A percentile compares a stretch with the other conserved stretches of the same genome.
phyloP scores from a whole-genome alignment of 2,329 filamentous ascomycete genomes.

The Ceratocystis eucalypticola region DNA sequence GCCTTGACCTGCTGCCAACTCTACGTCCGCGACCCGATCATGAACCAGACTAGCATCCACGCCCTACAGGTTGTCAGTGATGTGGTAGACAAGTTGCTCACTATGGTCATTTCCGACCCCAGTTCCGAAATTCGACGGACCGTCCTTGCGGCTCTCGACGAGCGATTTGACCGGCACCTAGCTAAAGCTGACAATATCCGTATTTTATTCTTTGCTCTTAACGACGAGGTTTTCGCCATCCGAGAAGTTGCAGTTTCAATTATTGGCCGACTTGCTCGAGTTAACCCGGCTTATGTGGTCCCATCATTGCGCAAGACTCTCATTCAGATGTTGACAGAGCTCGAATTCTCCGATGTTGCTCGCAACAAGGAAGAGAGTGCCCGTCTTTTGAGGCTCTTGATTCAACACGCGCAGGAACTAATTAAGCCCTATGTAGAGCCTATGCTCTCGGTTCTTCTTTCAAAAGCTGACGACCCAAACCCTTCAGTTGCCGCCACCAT shows the following conservation, averaged over 20 bases:
- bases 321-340: conserved; percentile 88
- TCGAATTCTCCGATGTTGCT: conserved; percentile 88
- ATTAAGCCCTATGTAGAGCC: conserved; percentile 96
- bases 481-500: conserved; percentile 86
- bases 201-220: conserved; percentile 85
- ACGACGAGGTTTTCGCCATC: conserved; percentile 87
- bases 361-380: conserved; percentile 95
- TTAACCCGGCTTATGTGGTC: conserved; percentile 95
- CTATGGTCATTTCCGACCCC: conserved; percentile 83
- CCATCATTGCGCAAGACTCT: conserved; percentile 88
- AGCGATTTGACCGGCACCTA: conserved; percentile 90
- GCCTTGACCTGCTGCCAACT: conserved; percentile 95
- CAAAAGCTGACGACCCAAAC: conserved; percentile 75
- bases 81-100: conserved; percentile 91
- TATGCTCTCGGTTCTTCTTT: conserved; percentile 87
- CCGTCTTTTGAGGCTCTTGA: conserved; percentile 79
- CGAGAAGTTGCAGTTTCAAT: conserved; percentile 92
- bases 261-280: conserved; percentile 77
- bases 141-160: conserved; percentile 77
- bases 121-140: conserved; percentile 80
- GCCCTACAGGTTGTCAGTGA: conserved; percentile 95
- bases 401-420: conserved; percentile 80
- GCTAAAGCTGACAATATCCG: conserved; percentile 95
- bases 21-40: conserved; percentile 91
- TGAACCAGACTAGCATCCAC: conserved; percentile 94